Base-by-base conservation (phyloP, 768 basidiomycete species). In the Mycena vulgaris region DNA sequence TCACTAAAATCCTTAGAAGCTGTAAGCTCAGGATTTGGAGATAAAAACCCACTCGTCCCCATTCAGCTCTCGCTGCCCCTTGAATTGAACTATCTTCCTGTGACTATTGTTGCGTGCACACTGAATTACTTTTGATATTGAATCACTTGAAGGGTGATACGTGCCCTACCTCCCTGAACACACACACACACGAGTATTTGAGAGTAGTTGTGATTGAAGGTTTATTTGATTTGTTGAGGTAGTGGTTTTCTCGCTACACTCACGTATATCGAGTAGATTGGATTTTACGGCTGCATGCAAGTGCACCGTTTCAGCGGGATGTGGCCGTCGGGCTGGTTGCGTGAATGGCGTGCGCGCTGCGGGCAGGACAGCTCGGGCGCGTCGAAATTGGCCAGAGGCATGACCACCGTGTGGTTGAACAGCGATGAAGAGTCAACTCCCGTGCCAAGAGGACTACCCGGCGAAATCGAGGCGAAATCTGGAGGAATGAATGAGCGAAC, bases 231-330 rank as follows among this genome's bases (percentile, higher is more conserved):
- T 42, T 14, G 16, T 42, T 14, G 42, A 10, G 42, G 21, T 42
- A 42, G 42, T 9, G 42, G 21, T 42, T 42, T 42, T 17, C 21
- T 42, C 21, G 42, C 42, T 42, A 21, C 42, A 21, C 42, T 42
- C 35, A 37, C 35, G 35, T 14, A 42, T 21, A 42, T 42, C 17
- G 42, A 42, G 42, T 42, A 14, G 21, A 14, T 21, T 19, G 19
- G 42, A 42, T 42, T 42, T 42, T 17, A 42, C 42, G 17, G 42
- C 42, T 42, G 42, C 42, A 42, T 17, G 5, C 42, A 42, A 19
- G 42, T 42, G 42, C 42, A 42, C 17, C 42, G 42, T 42, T 42
- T 42, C 42, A 42, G 92, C 21, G 93, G 93, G 71, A 95, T 93
- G 78, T 94, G 92, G 2, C 68, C 68, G 11, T 39, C 68, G 56